These are phyloP conservation scores for Betula pendula DNA, from an alignment of 306 rosid genomes.

Conservation along the genomic window DNA sequence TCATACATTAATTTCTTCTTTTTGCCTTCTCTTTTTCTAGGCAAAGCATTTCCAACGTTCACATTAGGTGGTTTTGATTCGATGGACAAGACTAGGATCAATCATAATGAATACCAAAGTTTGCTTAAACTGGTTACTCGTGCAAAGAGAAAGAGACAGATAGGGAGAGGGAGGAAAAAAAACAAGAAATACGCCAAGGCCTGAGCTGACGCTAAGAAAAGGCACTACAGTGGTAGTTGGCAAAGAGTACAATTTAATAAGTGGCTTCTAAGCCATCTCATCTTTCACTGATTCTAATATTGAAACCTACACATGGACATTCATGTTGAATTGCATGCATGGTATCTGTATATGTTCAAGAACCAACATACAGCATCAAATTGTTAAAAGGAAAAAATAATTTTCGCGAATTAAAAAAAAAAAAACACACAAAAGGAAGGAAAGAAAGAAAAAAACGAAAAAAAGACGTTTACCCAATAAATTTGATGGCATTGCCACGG, in stretches of 20 bases:
- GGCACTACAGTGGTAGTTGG: neutral
- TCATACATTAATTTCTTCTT: neutral
- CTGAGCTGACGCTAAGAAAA: neutral
- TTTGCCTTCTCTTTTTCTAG: neutral
- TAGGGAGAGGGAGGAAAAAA: neutral
- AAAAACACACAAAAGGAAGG: constrained; percentile 10
- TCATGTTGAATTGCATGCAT: neutral
- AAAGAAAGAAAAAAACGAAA: neutral
- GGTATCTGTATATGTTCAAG: neutral
- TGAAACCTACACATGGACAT: neutral
- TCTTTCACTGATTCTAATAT: neutral
- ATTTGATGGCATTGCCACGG: constrained; percentile 65
- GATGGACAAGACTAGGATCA: neutral
- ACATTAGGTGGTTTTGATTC: neutral
- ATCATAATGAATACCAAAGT: neutral
- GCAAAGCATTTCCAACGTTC: neutral
- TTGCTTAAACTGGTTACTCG: neutral
- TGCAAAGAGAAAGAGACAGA: neutral
- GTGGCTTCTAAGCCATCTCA: neutral
- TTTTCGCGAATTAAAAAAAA: constrained; percentile 9
- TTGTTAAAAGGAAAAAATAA: neutral
- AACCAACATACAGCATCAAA: neutral
- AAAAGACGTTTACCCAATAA: constrained; percentile 67
- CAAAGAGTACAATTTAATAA: neutral
- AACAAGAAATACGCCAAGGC: neutral